Base-by-base conservation (phyloP, 768 basidiomycete species). In the Rubroboletus satanas region DNA sequence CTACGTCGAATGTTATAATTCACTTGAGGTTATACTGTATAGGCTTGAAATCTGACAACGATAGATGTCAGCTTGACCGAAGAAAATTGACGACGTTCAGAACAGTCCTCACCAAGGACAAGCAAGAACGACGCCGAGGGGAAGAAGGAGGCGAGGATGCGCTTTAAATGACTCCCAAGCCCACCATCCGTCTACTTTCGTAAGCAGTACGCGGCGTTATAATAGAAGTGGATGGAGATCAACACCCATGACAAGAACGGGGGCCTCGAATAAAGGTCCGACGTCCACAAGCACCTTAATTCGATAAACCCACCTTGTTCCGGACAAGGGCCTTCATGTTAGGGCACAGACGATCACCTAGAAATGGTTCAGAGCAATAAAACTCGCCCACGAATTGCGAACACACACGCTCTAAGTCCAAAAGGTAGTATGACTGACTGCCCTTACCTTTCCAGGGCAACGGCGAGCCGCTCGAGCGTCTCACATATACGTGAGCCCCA, bases 401-500 rank as follows among this genome's bases (percentile, higher is more conserved):
- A n/a, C 36, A 12, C 36, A n/a, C 26, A 18, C 52, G 47, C 50
- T 37, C 33, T 55, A 52, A 52, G 50, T 36, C 61, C 61, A 53
- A 58, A 52, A 56, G 46, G 50, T 36, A 45, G 33, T 5, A 23
- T 11, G 28, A 23, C 8, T 37, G 35, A 54, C 45, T 12, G 14
- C 47, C 36, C n/a, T 15, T 47, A 11, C 48, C 43, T 51, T 54
- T 61, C 49, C 12, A 6, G 35, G 50, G 8, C 12, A 50, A 23
- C 33, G 14, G 28, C 29, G 42, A 47, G 21, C 32, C 31, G 18
- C 45, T 32, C 8, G 15, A 41, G 31, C 7, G 18, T 54, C 14
- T 66, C 62, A 64, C 59, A 64, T 57, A 67, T 62, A 66, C 54
- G 14, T 38, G 36, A 28, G 38, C 14, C 35, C 23, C 42, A 10